phyloP scores from a whole-genome alignment of 202 grass and related monocot genomes.

The Saccharum hybrid region DNA sequence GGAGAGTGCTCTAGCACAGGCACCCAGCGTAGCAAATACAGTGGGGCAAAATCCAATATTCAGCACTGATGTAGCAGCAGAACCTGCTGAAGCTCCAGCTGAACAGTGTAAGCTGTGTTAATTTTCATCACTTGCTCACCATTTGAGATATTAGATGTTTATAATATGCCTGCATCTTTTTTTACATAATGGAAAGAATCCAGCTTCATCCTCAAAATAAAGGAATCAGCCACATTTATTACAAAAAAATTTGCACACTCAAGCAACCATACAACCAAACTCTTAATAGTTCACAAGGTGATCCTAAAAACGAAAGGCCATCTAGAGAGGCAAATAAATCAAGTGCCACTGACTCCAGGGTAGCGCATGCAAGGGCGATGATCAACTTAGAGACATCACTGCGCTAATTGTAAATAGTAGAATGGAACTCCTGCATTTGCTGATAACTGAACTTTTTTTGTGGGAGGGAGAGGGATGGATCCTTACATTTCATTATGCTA shows the following conservation, averaged over 20 bases:
- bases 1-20: conserved; percentile 81
- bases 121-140: conserved; percentile 36
- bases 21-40: conserved; percentile 64
- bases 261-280: background rate
- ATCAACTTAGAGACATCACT: background rate
- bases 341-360: background rate
- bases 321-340: background rate
- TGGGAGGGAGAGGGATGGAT: background rate
- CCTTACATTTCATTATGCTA: conserved; percentile 35
- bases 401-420: background rate
- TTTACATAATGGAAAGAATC: background rate
- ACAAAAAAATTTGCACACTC: background rate
- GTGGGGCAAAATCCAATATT: conserved; percentile 88
- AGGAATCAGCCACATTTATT: background rate
- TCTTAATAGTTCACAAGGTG: background rate
- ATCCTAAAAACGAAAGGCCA: background rate
- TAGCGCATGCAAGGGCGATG: background rate
- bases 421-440: conserved; percentile 21
- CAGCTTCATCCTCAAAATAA: background rate
- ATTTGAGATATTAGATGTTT: conserved; percentile 33
- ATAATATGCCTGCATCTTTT: background rate
- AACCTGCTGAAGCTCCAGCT: conserved; percentile 61
- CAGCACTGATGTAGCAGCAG: conserved; percentile 51
- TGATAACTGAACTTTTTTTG: background rate
- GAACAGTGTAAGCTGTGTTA: conserved; percentile 68